Evolutionary conservation across 495 filamentous ascomycete genomes (phyloP), one percentile per base, ranked within the genome.

Genomic region (Amniculicola lignicola): DNA sequence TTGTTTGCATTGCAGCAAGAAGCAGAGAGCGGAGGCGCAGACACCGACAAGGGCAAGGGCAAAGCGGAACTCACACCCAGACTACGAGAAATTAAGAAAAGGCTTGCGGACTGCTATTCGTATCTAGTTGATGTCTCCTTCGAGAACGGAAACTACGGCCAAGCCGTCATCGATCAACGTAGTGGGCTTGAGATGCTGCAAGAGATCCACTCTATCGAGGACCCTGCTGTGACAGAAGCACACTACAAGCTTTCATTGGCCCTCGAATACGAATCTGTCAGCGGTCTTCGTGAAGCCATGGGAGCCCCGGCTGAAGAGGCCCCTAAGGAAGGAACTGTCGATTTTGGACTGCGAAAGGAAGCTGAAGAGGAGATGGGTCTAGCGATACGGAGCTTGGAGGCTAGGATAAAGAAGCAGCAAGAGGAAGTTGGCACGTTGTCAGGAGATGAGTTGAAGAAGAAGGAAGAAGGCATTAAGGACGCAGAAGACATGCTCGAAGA

Each of bases 161-260:
- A 87, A 59, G 92, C 93, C 2, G 86, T 95, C 19, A 77, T 77
- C 15, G 93, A 99, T 68, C 76, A 88, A 42, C 82, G 79, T 64
- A 82, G 84, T 4, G 79, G 88, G 4, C 79, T 99, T 7, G 77
- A 76, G 38, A 78, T 95, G 39, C 90, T 93, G 70, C 67, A 87
- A 51, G 75, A 81, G 12, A 78, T 96, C 11, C 92, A 86, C 66
- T 79, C 89, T 1, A 71, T 81, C 42, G 87, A 93, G 42, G 91
- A 89, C 33, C 83, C 85, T 47, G 77, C 91, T 16, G 76, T 96
- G 48, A 90, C 91, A 25, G 93, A 99, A 77, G 92, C 88, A 31
- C 88, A 97, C 69, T 97, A 84, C 74, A 96, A 96, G 69, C 82
- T 97, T 38, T 95, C 94, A 1, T 82, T 99, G 36, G 94, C 93